Evolutionary conservation across 179 eudicot species (phyloP).

Genomic region (Silene coronaria): DNA sequence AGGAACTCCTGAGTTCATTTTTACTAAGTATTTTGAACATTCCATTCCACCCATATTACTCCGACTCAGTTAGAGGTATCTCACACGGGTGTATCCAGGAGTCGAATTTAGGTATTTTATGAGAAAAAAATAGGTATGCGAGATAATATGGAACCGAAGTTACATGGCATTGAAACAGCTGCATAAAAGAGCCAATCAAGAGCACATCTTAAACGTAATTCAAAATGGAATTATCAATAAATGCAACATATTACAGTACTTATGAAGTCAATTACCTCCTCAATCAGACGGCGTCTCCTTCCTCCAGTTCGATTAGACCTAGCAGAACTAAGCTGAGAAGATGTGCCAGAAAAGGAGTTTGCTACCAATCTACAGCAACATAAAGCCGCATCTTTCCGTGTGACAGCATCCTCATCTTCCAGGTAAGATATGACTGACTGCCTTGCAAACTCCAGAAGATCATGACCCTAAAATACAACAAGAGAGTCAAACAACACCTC

Average conservation of each 20-base stretch:
- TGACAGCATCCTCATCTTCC: slow-evolving; percentile 84
- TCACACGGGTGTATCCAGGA: not conserved
- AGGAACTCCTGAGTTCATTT: not conserved
- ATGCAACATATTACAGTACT: not conserved
- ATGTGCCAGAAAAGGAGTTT: slow-evolving; percentile 53
- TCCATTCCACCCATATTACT: not conserved
- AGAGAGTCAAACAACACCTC: slow-evolving; percentile 11
- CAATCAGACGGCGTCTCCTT: slow-evolving; percentile 69
- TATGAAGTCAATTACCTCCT: slow-evolving; percentile 53
- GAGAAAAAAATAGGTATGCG: not conserved
- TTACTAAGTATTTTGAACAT: not conserved
- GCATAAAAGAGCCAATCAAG: not conserved
- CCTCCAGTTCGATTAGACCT: slow-evolving; percentile 80
- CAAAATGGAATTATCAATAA: too few species aligned
- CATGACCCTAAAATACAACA: slow-evolving; percentile 64
- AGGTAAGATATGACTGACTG: slow-evolving; percentile 70
- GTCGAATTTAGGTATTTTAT: not conserved
- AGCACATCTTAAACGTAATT: too few species aligned
- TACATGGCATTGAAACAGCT: not conserved
- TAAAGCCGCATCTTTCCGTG: slow-evolving; percentile 89
- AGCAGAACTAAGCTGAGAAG: slow-evolving; percentile 50
- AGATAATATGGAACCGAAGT: not conserved
- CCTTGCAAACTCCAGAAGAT: slow-evolving; percentile 86
- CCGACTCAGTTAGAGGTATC: not conserved
- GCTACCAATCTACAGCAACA: slow-evolving; percentile 85